Base-by-base conservation (phyloP, 257 asterid genomes). In the Oldenlandia corymbosa region DNA sequence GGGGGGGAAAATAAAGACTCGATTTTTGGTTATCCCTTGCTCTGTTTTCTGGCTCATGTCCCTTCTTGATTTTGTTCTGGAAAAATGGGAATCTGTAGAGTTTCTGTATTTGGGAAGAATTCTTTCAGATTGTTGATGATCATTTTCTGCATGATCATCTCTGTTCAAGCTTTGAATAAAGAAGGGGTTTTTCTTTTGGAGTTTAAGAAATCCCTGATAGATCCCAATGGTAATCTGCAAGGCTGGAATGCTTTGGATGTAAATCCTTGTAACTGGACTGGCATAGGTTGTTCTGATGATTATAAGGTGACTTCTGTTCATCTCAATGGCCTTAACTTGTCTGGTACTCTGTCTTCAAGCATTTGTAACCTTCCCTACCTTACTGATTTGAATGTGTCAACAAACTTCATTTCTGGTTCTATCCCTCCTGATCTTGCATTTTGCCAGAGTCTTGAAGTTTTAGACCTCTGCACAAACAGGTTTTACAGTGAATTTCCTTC, bases 401-500 rank as follows among this genome's bases (percentile, higher is more conserved):
- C 34, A 37, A 87, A 87, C 73, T 83, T 83, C 81, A 75, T 90
- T 50, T 83, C 92, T 24, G 97, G 92, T 36, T 75, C 81, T 12
- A 78, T 90, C 52, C 95, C 95, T 63, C 46, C 52, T 28, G 76
- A 77, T 69, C 78, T 87, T 71, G 28, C 67, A 4, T 57, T 54
- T 5, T 89, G 88, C 68, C 74, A 32, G 1, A 79, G 41, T 34
- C 83, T 90, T 10, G 59, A 81, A 59, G 73, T 75, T 48, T 69
- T 90, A 66, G 90, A 87, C 91, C 94, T 90, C 58, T 87, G 95
- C 78, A 90, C 94, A 4, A 90, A 90, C 31, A 74, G 91, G 55
- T 57, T 90, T 69, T 84, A 83, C 63, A 67, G 67, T n/a, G 58
- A 54, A 60, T 75, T 90, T 54, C 97, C 95, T 28, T 0, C 76